Base-by-base conservation (phyloP, 345 rosid genomes). In the Camelina sativa region DNA sequence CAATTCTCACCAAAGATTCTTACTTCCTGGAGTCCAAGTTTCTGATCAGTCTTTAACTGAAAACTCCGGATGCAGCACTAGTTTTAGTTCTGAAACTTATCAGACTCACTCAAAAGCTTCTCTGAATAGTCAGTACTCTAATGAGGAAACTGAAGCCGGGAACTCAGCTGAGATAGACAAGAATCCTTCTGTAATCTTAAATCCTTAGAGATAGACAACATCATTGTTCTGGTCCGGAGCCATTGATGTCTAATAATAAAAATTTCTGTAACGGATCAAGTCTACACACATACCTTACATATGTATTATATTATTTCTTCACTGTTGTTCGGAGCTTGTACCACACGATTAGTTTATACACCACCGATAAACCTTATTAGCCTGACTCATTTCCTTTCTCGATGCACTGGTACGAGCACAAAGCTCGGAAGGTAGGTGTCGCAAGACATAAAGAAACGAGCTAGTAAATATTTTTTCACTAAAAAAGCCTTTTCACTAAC, bases 21-120 rank as follows among this genome's bases (percentile, higher is more conserved):
- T 79, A 52, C 67, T 73, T 16, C n/a, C 79, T 16, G 83, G 79
- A 44, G 75, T 79, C 12, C 81, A 79, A 76, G 82, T 71, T 22
- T 76, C 74, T 48, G 70, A 67, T 65, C 73, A 65, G 46, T 58
- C 59, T 40, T 61, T 8, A 22, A 37, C 11, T 7, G 68, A 74
- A 46, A 62, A 48, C 58, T 66, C 81, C 5, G 73, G 63, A 57
- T 65, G 63, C 12, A 71, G 67, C 68, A 71, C 80, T 30, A 60
- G 52, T 65, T 13, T 72, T 17, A 72, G 65, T 54, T 72, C 65
- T 23, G 69, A 72, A 23, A 52, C 76, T 52, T 72, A 65, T 38
- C 81, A 78, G 68, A 43, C 60, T 32, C 73, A 72, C 11, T 60
- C 77, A 2, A 64, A 47, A 55, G 61, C 53, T 25, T 76, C 71